Conservation (phyloP, 2,329 filamentous ascomycete genomes). For the Cercospora zeae-maydis region DNA sequence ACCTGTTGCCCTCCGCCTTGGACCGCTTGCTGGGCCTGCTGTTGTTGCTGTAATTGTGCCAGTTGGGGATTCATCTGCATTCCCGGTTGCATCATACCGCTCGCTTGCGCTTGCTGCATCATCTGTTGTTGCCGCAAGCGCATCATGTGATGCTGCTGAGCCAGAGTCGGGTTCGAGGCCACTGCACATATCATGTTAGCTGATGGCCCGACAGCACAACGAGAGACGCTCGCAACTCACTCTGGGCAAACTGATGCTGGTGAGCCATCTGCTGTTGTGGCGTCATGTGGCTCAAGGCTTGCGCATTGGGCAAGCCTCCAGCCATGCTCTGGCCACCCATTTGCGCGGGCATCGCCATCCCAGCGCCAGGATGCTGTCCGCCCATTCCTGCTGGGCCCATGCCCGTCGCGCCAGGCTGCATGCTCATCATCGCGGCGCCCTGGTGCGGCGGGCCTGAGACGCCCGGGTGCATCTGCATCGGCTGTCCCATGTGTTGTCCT, state of each 20-base stretch:
- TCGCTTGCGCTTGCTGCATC: conserved; percentile 40
- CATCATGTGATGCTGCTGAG: conserved; percentile 36
- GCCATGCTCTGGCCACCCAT: conserved; percentile 45
- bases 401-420: conserved; percentile 64
- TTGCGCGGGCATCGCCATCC: conserved; percentile 36
- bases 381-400: conserved; percentile 43
- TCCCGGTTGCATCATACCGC: conserved; percentile 29
- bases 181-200: conserved; percentile 41
- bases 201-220: neutral
- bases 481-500: conserved; percentile 65
- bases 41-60: conserved; percentile 41
- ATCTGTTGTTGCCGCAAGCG: conserved; percentile 49
- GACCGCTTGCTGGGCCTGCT: conserved; percentile 35
- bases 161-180: conserved; percentile 35
- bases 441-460: conserved; percentile 68
- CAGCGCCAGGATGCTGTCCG: conserved; percentile 33
- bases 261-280: conserved; percentile 56
- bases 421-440: conserved; percentile 66
- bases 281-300: conserved; percentile 69
- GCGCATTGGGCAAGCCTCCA: conserved; percentile 54
- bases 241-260: conserved; percentile 30
- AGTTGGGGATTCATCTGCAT: conserved; percentile 36
- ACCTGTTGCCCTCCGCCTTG: conserved; percentile 23
- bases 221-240: conserved; percentile 32
- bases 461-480: conserved; percentile 66